Evolutionary conservation across 805 yeast species (phyloP), one percentile per base, ranked within the genome.

Genomic region (Saturnispora bothae): DNA sequence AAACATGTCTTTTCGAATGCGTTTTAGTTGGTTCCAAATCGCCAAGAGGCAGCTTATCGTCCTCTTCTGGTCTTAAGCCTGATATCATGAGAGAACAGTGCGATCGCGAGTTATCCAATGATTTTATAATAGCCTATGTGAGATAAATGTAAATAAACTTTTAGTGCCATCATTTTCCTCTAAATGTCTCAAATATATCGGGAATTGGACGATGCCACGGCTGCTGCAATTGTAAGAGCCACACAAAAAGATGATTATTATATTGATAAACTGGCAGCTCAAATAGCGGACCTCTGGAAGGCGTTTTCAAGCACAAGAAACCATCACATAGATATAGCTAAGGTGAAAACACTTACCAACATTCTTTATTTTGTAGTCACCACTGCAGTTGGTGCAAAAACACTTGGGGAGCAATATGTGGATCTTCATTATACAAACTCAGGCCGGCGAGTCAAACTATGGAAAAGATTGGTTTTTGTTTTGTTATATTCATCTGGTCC

Each of bases 351-450:
- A 0, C 53, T 65, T 2, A 72, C 81, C 8, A 76, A 77, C 37
- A 55, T 78, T 1, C 31, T 78, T 0, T 89, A 89, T 52, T 63
- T 84, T n/a, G 56, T 69, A 2, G 59, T 83, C 17, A 89, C 96
- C 0, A 88, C 96, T 0, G 59, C 81, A 12, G 42, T 73, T 4
- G 89, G 89, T 0, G 72, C 83, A 2, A 67, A 89, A 38, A 89
- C 97, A 0, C 60, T 92, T 20, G 98, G 98, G 1, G 97, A 89
- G 54, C 96, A 89, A 59, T 89, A 89, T 57, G 86, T 86, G 12
- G 95, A 89, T 56, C 60, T 84, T 39, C 58, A 75, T 6, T 80
- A 82, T 51, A 15, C 20, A 5, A 38, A 32, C 13, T 5, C 1
- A 5, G 36, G 36, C 15, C 51, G 60, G 30, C 54, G 80, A 5